A percentile compares a stretch with the other conserved stretches of the same genome.
These are phyloP conservation scores for Gonium pectorale DNA, from an alignment of 139 green algal species.

Conservation along the genomic window DNA sequence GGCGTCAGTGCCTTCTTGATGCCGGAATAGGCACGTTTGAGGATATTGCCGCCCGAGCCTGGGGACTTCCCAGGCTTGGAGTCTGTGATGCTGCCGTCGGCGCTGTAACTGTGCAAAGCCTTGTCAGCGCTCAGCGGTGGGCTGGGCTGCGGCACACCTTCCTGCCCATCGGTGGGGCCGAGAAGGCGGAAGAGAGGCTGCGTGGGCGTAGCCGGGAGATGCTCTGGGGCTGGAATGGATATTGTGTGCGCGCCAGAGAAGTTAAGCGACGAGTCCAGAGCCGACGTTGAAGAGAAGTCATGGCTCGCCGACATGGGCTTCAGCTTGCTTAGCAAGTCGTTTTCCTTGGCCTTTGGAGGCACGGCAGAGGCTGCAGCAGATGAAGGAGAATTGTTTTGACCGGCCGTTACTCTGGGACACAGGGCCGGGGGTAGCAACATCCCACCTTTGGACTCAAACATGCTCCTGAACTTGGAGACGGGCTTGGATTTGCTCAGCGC, in stretches of 20 bases:
- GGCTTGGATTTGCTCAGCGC: slow-evolving; percentile 21
- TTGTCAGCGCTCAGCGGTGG: slow-evolving; percentile 6
- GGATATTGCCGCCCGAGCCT: not conserved
- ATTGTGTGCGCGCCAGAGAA: not conserved
- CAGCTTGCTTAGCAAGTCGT: slow-evolving; percentile 1
- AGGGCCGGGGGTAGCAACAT: not conserved
- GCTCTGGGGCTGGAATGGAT: not conserved
- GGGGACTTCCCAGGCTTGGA: slow-evolving; percentile 8
- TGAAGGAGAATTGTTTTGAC: not conserved
- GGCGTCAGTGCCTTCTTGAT: slow-evolving; percentile 24
- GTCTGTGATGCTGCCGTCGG: not conserved
- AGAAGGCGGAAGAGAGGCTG: slow-evolving; percentile 7
- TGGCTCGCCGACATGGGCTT: slow-evolving; percentile 38
- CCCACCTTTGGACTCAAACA: slow-evolving; percentile 40
- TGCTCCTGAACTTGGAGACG: slow-evolving; percentile 33
- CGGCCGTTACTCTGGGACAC: not conserved
- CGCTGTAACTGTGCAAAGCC: not conserved
- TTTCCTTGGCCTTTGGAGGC: slow-evolving; percentile 26
- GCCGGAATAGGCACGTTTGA: slow-evolving; percentile 6
- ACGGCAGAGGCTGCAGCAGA: not conserved
- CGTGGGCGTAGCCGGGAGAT: not conserved
- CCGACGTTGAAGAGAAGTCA: no score
- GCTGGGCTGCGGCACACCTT: not conserved
- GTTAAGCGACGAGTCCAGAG: no score
- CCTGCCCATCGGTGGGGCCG: not conserved